Conservation (phyloP, 2,329 filamentous ascomycete genomes). For the Diplodia sapinea region DNA sequence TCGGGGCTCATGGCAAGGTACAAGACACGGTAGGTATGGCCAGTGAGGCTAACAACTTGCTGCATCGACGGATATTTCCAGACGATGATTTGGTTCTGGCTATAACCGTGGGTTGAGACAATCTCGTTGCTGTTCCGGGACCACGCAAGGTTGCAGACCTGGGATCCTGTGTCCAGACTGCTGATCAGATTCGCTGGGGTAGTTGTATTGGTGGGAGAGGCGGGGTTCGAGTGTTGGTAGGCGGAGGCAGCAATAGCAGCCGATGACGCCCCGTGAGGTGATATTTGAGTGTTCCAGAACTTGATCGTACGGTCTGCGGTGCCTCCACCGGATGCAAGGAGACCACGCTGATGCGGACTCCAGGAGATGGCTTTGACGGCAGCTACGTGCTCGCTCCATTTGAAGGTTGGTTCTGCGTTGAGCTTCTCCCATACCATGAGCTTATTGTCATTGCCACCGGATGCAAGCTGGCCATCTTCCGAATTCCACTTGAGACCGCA, state of each 20-base stretch:
- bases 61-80: constrained; percentile 99
- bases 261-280: constrained; percentile 56
- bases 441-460: constrained; percentile 98
- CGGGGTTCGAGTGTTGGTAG: constrained; percentile 39
- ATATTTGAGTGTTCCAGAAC: constrained; percentile 95
- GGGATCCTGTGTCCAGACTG: constrained; percentile 93
- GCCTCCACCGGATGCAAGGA: constrained; percentile 94
- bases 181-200: constrained; percentile 61
- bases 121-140: constrained; percentile 98
- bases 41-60: constrained; percentile 91
- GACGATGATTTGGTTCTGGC: constrained; percentile 97
- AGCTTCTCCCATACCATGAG: constrained; percentile 98
- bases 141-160: constrained; percentile 99
- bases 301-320: constrained; percentile 96
- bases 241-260: constrained; percentile 49
- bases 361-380: constrained; percentile 98
- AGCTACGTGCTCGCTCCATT: constrained; percentile 92
- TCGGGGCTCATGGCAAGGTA: constrained; percentile 98
- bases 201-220: constrained; percentile 37
- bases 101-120: constrained; percentile 95
- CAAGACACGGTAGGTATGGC: constrained; percentile 93
- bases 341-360: constrained; percentile 93
- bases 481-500: constrained; percentile 97
- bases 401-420: constrained; percentile 88
- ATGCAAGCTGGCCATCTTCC: constrained; percentile 92